Evolutionary conservation across 108 stramenopile genomes (phyloP).

Genomic region (Discostella pseudostelligera): DNA sequence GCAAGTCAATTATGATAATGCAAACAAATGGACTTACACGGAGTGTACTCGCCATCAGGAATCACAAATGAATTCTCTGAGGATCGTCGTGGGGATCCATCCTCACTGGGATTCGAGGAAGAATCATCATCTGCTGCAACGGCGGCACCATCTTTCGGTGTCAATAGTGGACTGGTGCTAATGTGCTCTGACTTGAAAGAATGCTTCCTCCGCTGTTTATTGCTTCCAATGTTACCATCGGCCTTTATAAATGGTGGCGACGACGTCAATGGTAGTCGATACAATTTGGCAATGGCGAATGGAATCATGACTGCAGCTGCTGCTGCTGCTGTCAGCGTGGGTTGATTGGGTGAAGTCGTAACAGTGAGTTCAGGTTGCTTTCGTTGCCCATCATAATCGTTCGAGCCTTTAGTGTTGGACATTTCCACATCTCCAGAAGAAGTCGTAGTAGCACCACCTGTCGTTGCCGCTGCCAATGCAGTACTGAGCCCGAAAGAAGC

Average conservation of each 20-base stretch:
- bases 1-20: neutral
- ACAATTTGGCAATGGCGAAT: conserved; percentile 40
- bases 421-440: conserved; percentile 34
- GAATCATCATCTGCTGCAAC: conserved; percentile 14
- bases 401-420: conserved; percentile 5
- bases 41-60: conserved; percentile 32
- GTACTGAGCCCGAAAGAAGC: neutral
- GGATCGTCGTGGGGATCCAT: conserved; percentile 8
- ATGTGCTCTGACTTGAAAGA: conserved; percentile 14
- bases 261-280: conserved; percentile 29
- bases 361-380: neutral
- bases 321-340: neutral
- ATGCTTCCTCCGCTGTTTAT: conserved; percentile 1
- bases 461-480: neutral
- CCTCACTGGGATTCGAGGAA: conserved; percentile 1
- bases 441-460: neutral
- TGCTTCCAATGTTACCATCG: conserved; percentile 12
- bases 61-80: conserved; percentile 18
- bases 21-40: neutral
- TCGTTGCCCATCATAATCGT: neutral
- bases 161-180: conserved; percentile 41
- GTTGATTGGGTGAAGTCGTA: neutral
- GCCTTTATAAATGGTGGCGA: conserved; percentile 15
- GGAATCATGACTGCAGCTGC: conserved; percentile 26
- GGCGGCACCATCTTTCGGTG: neutral